These are phyloP conservation scores for Schizopora paradoxa DNA, from an alignment of 1,284 basidiomycete genomes.

Conservation along the genomic window DNA sequence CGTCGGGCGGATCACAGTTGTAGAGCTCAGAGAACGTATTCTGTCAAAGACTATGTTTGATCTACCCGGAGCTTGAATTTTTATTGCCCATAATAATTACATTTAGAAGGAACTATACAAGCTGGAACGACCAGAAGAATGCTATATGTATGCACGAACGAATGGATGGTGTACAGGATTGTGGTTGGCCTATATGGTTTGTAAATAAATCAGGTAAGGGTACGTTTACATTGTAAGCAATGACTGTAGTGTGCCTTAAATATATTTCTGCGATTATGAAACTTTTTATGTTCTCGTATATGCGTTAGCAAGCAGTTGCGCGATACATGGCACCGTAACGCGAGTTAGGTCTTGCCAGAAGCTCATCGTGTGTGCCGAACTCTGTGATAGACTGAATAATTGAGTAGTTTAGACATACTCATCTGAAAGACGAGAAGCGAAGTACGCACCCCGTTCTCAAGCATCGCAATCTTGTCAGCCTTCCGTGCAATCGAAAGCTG, in stretches of 20 bases:
- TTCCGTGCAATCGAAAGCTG: slow-evolving; percentile 72
- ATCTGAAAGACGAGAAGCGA: slow-evolving; percentile 16
- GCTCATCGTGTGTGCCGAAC: slow-evolving; percentile 73
- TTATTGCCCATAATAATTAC: no score
- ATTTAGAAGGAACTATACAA: no score
- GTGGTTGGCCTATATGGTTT: neutral
- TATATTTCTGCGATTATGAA: no score
- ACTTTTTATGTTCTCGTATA: no score
- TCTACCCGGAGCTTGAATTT: no score
- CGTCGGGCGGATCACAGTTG: no score
- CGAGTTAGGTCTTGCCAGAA: slow-evolving; percentile 54
- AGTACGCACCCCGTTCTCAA: slow-evolving; percentile 68
- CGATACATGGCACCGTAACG: slow-evolving; percentile 63
- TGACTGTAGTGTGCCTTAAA: neutral
- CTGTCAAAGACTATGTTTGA: no score
- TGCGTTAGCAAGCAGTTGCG: slow-evolving; percentile 54
- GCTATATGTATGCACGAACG: no score
- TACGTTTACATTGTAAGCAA: no score
- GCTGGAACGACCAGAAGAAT: no score
- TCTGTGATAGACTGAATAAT: slow-evolving; percentile 62
- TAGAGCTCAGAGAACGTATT: no score
- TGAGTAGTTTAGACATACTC: slow-evolving; percentile 20
- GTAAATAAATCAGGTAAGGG: neutral
- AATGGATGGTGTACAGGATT: neutral
- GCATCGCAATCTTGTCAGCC: slow-evolving; percentile 81